Percentiles rank a stretch among this genome's conserved stretches.
Conservation (phyloP, 2,329 filamentous ascomycete genomes). For the Fusarium sp. region DNA sequence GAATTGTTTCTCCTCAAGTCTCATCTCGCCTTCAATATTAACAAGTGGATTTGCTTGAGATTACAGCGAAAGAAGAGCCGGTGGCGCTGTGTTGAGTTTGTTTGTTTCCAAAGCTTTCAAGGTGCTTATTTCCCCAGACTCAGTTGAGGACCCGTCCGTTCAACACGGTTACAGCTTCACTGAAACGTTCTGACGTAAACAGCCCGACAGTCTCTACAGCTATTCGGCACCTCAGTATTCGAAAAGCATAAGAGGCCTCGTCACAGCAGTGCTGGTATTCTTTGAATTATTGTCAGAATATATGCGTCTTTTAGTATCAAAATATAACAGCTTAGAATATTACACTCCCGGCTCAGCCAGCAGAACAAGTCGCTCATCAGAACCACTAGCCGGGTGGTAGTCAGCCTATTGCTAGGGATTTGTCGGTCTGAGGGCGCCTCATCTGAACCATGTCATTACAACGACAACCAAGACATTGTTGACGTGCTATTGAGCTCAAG, state of each 20-base stretch:
- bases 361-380: conserved; percentile 2
- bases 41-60: conserved; percentile 43
- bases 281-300: background rate
- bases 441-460: conserved; percentile 17
- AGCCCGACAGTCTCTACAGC: background rate
- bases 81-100: conserved; percentile 39
- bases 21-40: conserved; percentile 47
- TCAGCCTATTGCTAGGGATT: conserved; percentile 10
- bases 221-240: background rate
- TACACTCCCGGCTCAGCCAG: conserved; percentile 5
- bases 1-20: conserved; percentile 31
- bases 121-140: conserved; percentile 37
- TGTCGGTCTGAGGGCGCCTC: background rate
- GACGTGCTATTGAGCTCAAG: conserved; percentile 23
- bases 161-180: conserved; percentile 7
- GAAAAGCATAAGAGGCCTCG: background rate
- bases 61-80: conserved; percentile 46
- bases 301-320: background rate
- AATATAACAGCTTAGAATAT: background rate
- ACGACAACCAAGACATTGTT: conserved; percentile 15
- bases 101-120: conserved; percentile 20
- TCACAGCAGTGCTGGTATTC: background rate
- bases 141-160: background rate
- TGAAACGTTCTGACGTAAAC: conserved; percentile 18
- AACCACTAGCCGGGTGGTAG: conserved; percentile 9